These are phyloP conservation scores for Nicotiana tabacum DNA, from an alignment of 257 asterid species.

Conservation along the genomic window DNA sequence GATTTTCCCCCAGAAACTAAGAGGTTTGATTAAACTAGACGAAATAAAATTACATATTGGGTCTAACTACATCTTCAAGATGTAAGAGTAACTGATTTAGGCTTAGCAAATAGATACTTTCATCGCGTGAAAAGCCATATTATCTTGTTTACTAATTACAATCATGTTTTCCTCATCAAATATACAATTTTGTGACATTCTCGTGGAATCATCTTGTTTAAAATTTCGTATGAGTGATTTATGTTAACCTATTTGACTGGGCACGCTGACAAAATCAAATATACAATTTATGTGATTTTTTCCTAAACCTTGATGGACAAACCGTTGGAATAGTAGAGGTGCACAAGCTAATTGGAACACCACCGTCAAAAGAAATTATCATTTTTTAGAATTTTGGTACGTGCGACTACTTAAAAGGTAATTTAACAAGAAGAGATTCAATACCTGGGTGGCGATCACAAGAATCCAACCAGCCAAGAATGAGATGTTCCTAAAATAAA, in stretches of 20 bases:
- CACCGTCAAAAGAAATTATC: no score
- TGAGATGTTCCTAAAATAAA: constrained; percentile 46
- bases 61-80: not conserved
- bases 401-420: no score
- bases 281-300: no score
- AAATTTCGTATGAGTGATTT: not conserved
- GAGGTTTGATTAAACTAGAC: no score
- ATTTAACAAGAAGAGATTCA: not conserved
- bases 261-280: no score
- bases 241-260: no score
- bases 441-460: constrained; percentile 57
- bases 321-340: no score
- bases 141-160: not conserved
- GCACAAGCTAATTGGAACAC: no score
- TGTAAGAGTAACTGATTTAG: not conserved
- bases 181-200: not conserved
- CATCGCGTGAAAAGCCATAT: not conserved
- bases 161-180: not conserved
- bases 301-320: no score
- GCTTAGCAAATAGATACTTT: not conserved
- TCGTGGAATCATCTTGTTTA: not conserved
- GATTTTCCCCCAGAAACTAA: not conserved
- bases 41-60: no score
- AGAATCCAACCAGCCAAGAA: constrained; percentile 48
- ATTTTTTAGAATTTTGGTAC: no score